Base-by-base conservation (phyloP, 257 asterid genomes). In the Verbena officinalis region DNA sequence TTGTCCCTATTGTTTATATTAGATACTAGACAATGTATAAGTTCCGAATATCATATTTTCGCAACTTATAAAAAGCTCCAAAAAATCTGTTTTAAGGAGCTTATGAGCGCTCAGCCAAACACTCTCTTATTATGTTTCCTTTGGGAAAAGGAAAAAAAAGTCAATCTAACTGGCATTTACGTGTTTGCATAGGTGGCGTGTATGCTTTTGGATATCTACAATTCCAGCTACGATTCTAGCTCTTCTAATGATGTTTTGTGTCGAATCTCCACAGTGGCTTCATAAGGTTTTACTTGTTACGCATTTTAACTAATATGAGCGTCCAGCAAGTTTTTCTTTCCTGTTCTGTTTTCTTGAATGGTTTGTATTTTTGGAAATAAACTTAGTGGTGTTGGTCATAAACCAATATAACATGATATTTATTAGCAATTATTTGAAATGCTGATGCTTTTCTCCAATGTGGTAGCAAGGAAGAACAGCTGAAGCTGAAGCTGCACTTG, bases 201-300 rank as follows among this genome's bases (percentile, higher is more conserved):
- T 79, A 55, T 92, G 97, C 81, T 92, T 92, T 72, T 89, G 96
- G 97, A 55, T 81, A 58, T 87, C 98, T 56, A 65, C 78, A 33
- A 51, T 89, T 75, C 98, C 98, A 9, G 95, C 98, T 76, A 77
- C 83, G 10, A 15, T 81, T 59, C 87, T 92, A 51, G 90, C 81
- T 67, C 68, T 92, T 63, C 74, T 81, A 27, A 92, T 92, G 96
- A 75, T 74, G 74, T 92, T 85, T 73, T 92, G 98, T 77, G 97
- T 74, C 38, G 98, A 92, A 71, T 89, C 97, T 74, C 98, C 98
- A 14, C 86, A 80, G 43, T 89, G 98, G 98, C 81, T 92, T 24
- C 89, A 89, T 79, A 92, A 92, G 96, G 98, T 92, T 69, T 62
- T 65, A 33, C 15, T 16, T 20, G 52, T 65, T n/a, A 52, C 17